Evolutionary conservation across 495 filamentous ascomycete genomes (phyloP).

Genomic region (Penicillium verhagenii): DNA sequence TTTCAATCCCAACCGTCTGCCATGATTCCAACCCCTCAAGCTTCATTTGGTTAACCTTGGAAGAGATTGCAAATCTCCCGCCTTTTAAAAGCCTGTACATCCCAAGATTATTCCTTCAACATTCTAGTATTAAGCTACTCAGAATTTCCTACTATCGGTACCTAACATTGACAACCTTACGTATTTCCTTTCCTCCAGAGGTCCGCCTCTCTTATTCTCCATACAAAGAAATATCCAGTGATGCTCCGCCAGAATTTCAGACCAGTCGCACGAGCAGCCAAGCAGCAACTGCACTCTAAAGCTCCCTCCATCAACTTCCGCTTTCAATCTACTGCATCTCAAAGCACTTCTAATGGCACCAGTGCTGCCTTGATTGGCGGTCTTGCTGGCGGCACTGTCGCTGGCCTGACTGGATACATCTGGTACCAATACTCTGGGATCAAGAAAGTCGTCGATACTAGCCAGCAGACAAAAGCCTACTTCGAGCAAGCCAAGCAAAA

Average conservation of each 20-base stretch:
- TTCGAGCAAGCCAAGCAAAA: constrained; percentile 49
- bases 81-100: too few species aligned
- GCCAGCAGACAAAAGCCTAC: constrained; percentile 50
- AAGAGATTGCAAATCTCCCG: too few species aligned
- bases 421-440: constrained; percentile 61
- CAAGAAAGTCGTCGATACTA: constrained; percentile 49
- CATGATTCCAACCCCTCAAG: too few species aligned
- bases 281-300: background rate
- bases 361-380: constrained; percentile 40
- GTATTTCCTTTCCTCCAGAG: too few species aligned
- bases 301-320: background rate
- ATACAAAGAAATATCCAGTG: too few species aligned
- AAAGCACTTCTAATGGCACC: constrained; percentile 19
- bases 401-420: constrained; percentile 47
- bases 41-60: too few species aligned
- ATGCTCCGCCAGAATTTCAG: background rate
- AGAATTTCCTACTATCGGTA: too few species aligned
- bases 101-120: too few species aligned
- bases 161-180: too few species aligned
- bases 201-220: too few species aligned
- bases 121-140: too few species aligned
- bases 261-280: background rate
- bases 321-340: constrained; percentile 39
- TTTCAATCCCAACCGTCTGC: too few species aligned
- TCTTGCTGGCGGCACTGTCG: constrained; percentile 49